These are phyloP conservation scores for Vigna reflexopilosa DNA, from an alignment of 306 rosid genomes.

Conservation along the genomic window DNA sequence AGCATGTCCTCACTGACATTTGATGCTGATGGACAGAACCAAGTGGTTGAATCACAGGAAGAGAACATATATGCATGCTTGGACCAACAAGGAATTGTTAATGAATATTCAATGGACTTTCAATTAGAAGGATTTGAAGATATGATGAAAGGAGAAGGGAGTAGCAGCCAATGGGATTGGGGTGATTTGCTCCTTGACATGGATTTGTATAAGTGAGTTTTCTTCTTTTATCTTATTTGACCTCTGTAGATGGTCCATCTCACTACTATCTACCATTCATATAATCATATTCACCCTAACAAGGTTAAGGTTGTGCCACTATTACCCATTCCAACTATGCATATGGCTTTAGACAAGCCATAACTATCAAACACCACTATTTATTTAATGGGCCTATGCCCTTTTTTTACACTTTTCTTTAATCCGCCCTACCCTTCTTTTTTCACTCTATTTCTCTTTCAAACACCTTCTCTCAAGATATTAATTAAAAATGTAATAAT, in stretches of 20 bases:
- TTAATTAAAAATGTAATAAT: neutral
- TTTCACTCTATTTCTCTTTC: neutral
- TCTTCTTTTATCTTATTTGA: conserved; percentile 11
- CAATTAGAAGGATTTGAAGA: conserved; percentile 47
- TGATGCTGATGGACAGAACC: conserved; percentile 41
- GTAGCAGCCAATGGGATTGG: conserved; percentile 58
- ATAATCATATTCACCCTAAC: neutral
- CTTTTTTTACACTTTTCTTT: neutral
- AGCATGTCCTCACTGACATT: conserved; percentile 18
- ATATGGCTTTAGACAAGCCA: neutral
- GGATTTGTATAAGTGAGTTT: conserved; percentile 53
- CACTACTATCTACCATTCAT: neutral
- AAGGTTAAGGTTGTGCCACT: neutral
- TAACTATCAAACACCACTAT: neutral
- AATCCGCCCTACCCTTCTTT: neutral
- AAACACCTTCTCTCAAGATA: neutral
- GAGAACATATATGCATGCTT: conserved; percentile 42
- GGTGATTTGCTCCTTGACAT: conserved; percentile 60
- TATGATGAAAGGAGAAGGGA: conserved; percentile 41
- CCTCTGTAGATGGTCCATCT: conserved; percentile 6
- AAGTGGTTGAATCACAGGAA: conserved; percentile 40
- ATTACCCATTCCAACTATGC: neutral
- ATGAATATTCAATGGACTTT: conserved; percentile 48
- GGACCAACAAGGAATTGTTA: conserved; percentile 43
- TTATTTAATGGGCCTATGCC: neutral